phyloP scores from a whole-genome alignment of 1,139 yeast species.

The Wickerhamiella pararugosa region DNA sequence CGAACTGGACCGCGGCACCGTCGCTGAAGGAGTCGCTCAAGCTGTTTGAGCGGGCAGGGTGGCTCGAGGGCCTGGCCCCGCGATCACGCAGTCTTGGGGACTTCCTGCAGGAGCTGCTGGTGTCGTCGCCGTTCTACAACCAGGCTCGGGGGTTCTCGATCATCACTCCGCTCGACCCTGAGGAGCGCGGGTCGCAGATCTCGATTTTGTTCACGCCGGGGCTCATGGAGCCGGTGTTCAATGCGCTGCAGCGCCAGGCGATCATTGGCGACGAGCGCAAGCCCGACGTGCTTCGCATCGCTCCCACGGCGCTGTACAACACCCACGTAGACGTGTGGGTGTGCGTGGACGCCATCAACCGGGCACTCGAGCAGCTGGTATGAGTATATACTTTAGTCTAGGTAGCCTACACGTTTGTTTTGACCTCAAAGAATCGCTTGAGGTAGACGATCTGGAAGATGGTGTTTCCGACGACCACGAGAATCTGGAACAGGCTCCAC shows the following conservation, averaged over 20 bases:
- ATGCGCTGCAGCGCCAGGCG: conserved; percentile 35
- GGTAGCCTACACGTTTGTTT: conserved; percentile 50
- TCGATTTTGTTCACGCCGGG: conserved; percentile 48
- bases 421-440: conserved; percentile 90
- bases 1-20: conserved; percentile 29
- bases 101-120: conserved; percentile 30
- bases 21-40: conserved; percentile 53
- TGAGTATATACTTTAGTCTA: neutral
- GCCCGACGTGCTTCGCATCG: conserved; percentile 74
- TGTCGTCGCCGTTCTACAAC: conserved; percentile 18
- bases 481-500: conserved; percentile 90
- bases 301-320: conserved; percentile 76
- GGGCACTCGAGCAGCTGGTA: conserved; percentile 22
- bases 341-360: conserved; percentile 34
- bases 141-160: conserved; percentile 39
- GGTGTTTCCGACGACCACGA: conserved; percentile 75
- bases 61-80: conserved; percentile 39
- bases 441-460: conserved; percentile 87
- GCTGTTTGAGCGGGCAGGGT: conserved; percentile 47
- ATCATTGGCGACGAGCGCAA: conserved; percentile 77
- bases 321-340: conserved; percentile 47
- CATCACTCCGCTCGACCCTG: conserved; percentile 48
- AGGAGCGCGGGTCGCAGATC: conserved; percentile 66
- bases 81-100: conserved; percentile 47
- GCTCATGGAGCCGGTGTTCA: conserved; percentile 49